Evolutionary conservation across 768 basidiomycete genomes (phyloP).

Genomic region (Termitomyces sp.): DNA sequence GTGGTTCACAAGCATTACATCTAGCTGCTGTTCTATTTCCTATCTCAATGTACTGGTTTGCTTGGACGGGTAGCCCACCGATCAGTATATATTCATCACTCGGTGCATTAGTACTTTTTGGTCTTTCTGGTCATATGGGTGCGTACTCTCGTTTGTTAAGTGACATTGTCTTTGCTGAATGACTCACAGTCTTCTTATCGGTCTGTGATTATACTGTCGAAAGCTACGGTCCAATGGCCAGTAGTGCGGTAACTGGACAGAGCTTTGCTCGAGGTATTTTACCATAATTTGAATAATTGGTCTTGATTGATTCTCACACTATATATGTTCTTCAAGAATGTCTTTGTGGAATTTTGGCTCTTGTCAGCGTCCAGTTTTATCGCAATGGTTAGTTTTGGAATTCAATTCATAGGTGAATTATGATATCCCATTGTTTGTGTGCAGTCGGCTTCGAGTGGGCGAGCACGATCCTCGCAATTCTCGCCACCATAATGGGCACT

Average conservation of each 20-base stretch:
- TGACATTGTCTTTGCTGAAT: neutral
- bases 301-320: neutral
- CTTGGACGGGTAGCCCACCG: conserved; percentile 15
- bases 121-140: conserved; percentile 18
- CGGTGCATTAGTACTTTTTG: conserved; percentile 14
- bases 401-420: neutral
- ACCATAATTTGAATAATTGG: neutral
- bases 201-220: conserved; percentile 19
- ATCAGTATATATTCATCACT: conserved; percentile 16
- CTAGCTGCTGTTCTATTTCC: conserved; percentile 17
- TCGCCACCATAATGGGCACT: conserved; percentile 15
- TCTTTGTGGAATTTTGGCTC: conserved; percentile 14
- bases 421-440: neutral
- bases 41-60: conserved; percentile 19
- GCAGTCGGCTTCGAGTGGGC: conserved; percentile 18
- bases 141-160: neutral
- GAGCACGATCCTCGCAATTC: conserved; percentile 15
- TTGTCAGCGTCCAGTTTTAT: conserved; percentile 14
- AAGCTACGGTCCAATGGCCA: conserved; percentile 18
- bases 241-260: conserved; percentile 18
- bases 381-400: conserved; percentile 8
- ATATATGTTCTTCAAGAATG: conserved; percentile 6
- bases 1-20: neutral
- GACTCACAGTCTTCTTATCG: conserved; percentile 13
- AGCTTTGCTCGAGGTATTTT: conserved; percentile 16